A percentile compares a stretch with the other conserved stretches of the same genome.
phyloP scores from a whole-genome alignment of 345 rosid genomes.

The Arabidopsis thaliana region TAIR10.1 NC_003074.8:9448501-9449000 shows the following conservation, averaged over 20 bases:
- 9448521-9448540: slow-evolving; percentile 40
- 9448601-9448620: slow-evolving; percentile 45
- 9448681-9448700: no score
- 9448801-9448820: slow-evolving; percentile 41
- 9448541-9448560: slow-evolving; percentile 15
- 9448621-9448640: slow-evolving; percentile 38
- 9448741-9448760: slow-evolving; percentile 40
- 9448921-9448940: slow-evolving; percentile 42
- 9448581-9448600: slow-evolving; percentile 47
- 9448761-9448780: slow-evolving; percentile 46
- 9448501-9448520: slow-evolving; percentile 43
- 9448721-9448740: slow-evolving; percentile 49
- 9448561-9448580: slow-evolving; percentile 37
- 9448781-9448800: slow-evolving; percentile 52
- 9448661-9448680: not conserved
- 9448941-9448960: slow-evolving; percentile 40
- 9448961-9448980: not conserved
- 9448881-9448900: slow-evolving; percentile 49
- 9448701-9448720: not conserved
- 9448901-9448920: slow-evolving; percentile 53
- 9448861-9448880: slow-evolving; percentile 23
- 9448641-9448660: not conserved
- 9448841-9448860: slow-evolving; percentile 40
- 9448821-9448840: slow-evolving; percentile 31
- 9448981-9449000: no score